Base-by-base conservation (phyloP, 2,329 filamentous ascomycete species). In the Diaporthe longicolla region DNA sequence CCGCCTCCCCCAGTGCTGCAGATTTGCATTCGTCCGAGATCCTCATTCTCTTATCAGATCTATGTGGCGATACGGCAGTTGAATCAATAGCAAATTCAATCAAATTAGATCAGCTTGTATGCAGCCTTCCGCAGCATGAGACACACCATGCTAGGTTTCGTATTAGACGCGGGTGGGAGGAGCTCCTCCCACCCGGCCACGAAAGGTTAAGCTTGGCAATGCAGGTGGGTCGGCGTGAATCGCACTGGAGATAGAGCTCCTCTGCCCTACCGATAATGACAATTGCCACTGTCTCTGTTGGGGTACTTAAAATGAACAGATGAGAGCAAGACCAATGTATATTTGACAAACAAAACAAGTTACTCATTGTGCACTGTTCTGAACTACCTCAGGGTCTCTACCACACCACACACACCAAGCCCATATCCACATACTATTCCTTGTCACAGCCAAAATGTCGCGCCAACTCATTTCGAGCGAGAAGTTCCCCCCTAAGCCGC, bases 401-500 rank as follows among this genome's bases (percentile, higher is more conserved):
- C 45, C 29, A 45, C 32, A 45, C 17, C 48, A 21, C 35, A 55
- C 45, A 54, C 43, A 57, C 61, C 50, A 7, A n/a, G 17, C 10
- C 59, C 61, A 35, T 29, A 65, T 45, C 43, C 43, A 19, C 43
- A 19, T n/a, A 63, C 35, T 32, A 19, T 55, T 29, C 32, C 35
- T 55, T 26, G 29, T 66, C 43, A 76, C 59, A 74, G 37, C 72
- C 75, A 79, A 63, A 73, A 86, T 86, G 85, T 86, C 85, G 69
- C 84, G 85, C 73, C 79, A 86, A 79, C 81, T 86, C 70, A 86
- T 86, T 75, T 85, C 82, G 70, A 85, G 82, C 80, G 84, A 84
- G 29, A 85, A 86, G 76, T 86, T 86, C 76, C 85, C 84, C 58
- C 78, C 83, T 32, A 86, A 86, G 80, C 84, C 84, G 69, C 85